Base-by-base conservation (phyloP, 2,329 filamentous ascomycete genomes). In the Lasiodiplodia sp. region DNA sequence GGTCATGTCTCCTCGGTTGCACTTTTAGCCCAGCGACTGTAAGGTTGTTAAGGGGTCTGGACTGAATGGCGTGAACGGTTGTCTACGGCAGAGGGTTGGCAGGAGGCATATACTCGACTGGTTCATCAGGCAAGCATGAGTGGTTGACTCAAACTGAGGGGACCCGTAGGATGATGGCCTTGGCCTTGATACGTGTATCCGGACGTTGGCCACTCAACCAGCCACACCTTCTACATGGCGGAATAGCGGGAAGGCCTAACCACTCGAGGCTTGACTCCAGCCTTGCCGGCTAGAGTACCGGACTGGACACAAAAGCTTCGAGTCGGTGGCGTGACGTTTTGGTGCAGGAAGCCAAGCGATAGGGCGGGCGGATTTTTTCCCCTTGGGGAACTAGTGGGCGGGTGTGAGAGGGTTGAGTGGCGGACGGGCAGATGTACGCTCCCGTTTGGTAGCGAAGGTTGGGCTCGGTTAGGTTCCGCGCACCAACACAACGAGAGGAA, bases 71-170 rank as follows among this genome's bases (percentile, higher is more conserved):
- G 4, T 3, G 14, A 8, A n/a, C 44, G 12, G 44, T 47, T 5
- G 14, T 47, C 21, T 52, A 5, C 10, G 23, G 8, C 21, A 25
- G 23, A 21, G 10, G 23, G 23, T 23, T 25, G 12, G 21, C 6
- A 21, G 40, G 14, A 37, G 37, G 34, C 8, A 16, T 14, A 60
- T 60, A 12, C 14, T 18, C 31, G 38, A 25, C 23, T 31, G 47
- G 38, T 4, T 64, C 12, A 3, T 18, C 18, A 23, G 38, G 38
- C 38, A 21, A 28, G 21, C n/a, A 18, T n/a, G 31, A 11, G 51
- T 12, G 12, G 31, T 25, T 52, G 47, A 52, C 31, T 12, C n/a
- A 37, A 49, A 10, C 60, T 64, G 60, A 64, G 60, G 60, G 60
- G 60, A 64, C 11, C 60, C 60, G 60, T 49, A 25, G 47, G 60